Evolutionary conservation across 2,329 filamentous ascomycete species (phyloP), one percentile per base, ranked within the genome.

Genomic region (Polychaeton citri): DNA sequence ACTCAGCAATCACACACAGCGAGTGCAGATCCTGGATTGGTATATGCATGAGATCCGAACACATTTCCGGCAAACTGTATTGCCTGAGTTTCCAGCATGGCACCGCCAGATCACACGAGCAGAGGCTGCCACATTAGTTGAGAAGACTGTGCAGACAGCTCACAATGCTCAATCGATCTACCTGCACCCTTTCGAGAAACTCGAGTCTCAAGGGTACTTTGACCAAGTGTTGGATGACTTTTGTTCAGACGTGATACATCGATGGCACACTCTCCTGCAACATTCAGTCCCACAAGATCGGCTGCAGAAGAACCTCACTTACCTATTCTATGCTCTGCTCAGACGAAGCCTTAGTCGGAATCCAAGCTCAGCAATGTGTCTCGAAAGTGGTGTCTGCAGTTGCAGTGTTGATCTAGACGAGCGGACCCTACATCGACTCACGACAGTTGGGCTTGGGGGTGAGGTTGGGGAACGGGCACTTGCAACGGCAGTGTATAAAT

Each of bases 401-500:
- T 55, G 51, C 37, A 36, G 30, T 4, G 35, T 53, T 18, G 37
- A 39, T 10, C 31, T 53, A 18, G 44, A 50, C 19, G 19, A 40
- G n/a, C 35, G 45, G 12, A 42, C 43, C 7, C 38, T 55, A 30
- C 36, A 21, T 5, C 21, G 44, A 6, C 60, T 86, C 12, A 63
- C 70, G 44, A 66, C 71, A 32, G 73, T 84, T 16, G 81, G 81
- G 0, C 60, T 86, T 13, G 76, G 76, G 1, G 79, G 78, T 18
- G 76, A 81, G 48, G 66, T 63, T 33, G 81, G 81, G 35, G 77
- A 85, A 49, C 69, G 79, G 19, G 64, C 81, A 21, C 79, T 85
- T 48, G 81, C 79, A 12, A 75, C 80, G 53, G 68, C 80, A 18
- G 77, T 85, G 66, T 70, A 84, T 50, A 60, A 61, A 21, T 65